phyloP scores from a whole-genome alignment of 495 filamentous ascomycete genomes.

The Penicillium parvum region DNA sequence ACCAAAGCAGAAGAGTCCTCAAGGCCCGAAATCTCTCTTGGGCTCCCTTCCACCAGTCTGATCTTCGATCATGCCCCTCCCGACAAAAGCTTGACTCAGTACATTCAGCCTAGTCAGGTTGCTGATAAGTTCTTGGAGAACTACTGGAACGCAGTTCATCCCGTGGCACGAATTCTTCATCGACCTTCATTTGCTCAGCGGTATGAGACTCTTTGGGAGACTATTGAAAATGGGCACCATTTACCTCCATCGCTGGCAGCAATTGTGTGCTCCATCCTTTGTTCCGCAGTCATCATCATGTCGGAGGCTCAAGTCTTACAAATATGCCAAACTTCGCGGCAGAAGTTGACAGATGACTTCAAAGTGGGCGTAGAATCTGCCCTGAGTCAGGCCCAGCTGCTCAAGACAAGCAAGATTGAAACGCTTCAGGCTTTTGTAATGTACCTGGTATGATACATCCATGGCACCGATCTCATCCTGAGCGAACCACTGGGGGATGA shows the following conservation, averaged over 20 bases:
- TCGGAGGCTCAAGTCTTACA: neutral
- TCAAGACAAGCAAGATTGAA: neutral
- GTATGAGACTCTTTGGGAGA: conserved; percentile 61
- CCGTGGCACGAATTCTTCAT: conserved; percentile 60
- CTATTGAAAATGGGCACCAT: conserved; percentile 34
- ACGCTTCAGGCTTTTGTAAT: neutral
- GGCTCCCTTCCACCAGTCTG: neutral
- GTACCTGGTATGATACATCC: neutral
- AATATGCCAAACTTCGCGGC: neutral
- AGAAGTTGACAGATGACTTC: neutral
- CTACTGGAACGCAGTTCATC: conserved; percentile 64
- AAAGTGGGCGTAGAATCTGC: neutral
- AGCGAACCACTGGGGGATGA: too few relatives aligned
- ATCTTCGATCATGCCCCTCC: neutral
- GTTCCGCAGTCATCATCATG: neutral
- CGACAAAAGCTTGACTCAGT: neutral
- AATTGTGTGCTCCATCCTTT: neutral
- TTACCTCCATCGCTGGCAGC: conserved; percentile 6
- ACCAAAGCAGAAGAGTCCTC: neutral
- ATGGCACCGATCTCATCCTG: too few relatives aligned
- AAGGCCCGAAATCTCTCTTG: neutral
- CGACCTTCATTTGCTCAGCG: conserved; percentile 57
- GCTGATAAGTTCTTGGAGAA: conserved; percentile 56
- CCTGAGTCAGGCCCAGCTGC: neutral
- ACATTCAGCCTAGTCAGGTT: conserved; percentile 15